These are phyloP conservation scores for Sordaria brevicollis DNA, from an alignment of 495 filamentous ascomycete genomes.

Conservation along the genomic window DNA sequence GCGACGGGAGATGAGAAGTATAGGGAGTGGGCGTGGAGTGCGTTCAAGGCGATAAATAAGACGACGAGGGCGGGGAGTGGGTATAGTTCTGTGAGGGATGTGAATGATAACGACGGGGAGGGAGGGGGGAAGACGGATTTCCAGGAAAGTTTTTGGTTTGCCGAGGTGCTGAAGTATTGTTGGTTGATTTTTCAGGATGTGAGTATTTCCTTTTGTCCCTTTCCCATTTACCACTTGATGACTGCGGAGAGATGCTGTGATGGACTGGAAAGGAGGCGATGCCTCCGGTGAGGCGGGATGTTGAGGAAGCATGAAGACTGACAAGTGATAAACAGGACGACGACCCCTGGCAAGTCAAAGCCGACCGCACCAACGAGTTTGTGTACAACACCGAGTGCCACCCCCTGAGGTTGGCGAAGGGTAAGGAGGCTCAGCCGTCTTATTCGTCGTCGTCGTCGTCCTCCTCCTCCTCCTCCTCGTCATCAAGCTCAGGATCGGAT, in stretches of 20 bases:
- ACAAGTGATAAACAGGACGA: slow-evolving; percentile 23
- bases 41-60: slow-evolving; percentile 58
- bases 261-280: too few relatives aligned
- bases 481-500: background rate
- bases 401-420: slow-evolving; percentile 47
- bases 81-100: slow-evolving; percentile 54
- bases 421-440: background rate
- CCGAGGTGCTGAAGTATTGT: slow-evolving; percentile 80
- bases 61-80: slow-evolving; percentile 56
- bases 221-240: too few relatives aligned
- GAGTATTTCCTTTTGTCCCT: slow-evolving; percentile 2
- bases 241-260: too few relatives aligned
- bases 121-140: slow-evolving; percentile 58
- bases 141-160: slow-evolving; percentile 87
- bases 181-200: slow-evolving; percentile 48
- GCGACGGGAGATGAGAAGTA: slow-evolving; percentile 64
- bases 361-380: slow-evolving; percentile 47
- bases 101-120: slow-evolving; percentile 50
- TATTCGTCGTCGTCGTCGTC: background rate
- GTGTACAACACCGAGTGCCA: slow-evolving; percentile 86
- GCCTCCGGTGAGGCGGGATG: background rate
- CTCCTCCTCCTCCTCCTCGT: too few relatives aligned
- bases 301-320: background rate
- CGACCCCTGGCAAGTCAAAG: slow-evolving; percentile 54
- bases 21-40: slow-evolving; percentile 79